Percentiles rank a stretch among this genome's conserved stretches.
Conservation (phyloP, 129 eudicot genomes). For the Lonicera japonica region DNA sequence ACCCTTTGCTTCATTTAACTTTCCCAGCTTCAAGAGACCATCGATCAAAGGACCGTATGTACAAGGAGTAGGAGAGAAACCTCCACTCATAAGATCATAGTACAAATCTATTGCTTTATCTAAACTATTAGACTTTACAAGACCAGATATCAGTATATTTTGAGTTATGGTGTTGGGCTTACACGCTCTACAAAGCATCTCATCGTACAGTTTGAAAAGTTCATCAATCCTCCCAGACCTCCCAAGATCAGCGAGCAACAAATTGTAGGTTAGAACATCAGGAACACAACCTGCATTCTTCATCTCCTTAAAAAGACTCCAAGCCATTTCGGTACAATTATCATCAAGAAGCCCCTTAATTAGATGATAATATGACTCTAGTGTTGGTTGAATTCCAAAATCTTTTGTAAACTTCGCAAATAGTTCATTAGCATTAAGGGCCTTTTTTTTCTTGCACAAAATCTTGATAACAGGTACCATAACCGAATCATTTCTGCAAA, state of each 20-base stretch:
- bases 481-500: conserved; percentile 54
- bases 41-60: conserved; percentile 94
- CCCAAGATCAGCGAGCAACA: conserved; percentile 73
- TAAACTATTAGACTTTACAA: conserved; percentile 60
- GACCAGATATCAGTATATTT: conserved; percentile 76
- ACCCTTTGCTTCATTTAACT: conserved; percentile 55
- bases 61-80: conserved; percentile 86
- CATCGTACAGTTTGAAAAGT: conserved; percentile 59
- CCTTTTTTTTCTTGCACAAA: conserved; percentile 60
- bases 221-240: conserved; percentile 50
- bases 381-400: conserved; percentile 48
- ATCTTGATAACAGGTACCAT: conserved; percentile 49
- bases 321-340: conserved; percentile 46
- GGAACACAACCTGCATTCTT: conserved; percentile 57
- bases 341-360: conserved; percentile 71
- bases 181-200: conserved; percentile 72
- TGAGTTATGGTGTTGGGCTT: conserved; percentile 65
- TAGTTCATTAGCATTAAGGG: conserved; percentile 59
- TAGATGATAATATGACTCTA: conserved; percentile 54
- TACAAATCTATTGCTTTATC: conserved; percentile 71
- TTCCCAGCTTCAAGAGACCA: conserved; percentile 62
- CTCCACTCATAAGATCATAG: conserved; percentile 71
- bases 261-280: conserved; percentile 69
- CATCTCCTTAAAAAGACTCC: conserved; percentile 68
- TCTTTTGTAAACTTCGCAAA: conserved; percentile 45